Percentiles rank a stretch among this genome's conserved stretches.
These are phyloP conservation scores for Luzula sylvatica DNA, from an alignment of 176 grass and related monocot genomes.

Conservation along the genomic window DNA sequence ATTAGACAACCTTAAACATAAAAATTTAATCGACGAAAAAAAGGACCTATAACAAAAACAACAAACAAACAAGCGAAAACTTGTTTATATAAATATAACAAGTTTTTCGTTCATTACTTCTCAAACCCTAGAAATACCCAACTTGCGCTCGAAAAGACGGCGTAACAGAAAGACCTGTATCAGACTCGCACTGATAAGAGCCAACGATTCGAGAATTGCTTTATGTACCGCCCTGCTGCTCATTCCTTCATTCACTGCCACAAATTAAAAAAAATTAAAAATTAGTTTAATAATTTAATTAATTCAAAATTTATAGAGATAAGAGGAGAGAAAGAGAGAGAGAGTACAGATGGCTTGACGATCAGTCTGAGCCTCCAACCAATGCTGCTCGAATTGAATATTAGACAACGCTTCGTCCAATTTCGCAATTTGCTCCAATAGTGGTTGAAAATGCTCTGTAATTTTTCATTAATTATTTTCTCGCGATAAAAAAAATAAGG, in stretches of 20 bases:
- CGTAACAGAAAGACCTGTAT: constrained; percentile 66
- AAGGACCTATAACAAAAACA: no score
- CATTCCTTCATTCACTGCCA: constrained; percentile 84
- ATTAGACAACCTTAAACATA: no score
- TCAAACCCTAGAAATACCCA: constrained; percentile 62
- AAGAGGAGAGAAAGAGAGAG: not conserved
- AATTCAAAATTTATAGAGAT: not conserved
- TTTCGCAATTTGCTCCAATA: constrained; percentile 89
- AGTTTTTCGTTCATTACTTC: not conserved
- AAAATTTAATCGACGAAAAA: no score
- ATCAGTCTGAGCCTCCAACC: constrained; percentile 86
- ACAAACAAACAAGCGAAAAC: no score
- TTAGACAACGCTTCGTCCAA: constrained; percentile 85
- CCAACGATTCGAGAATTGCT: constrained; percentile 74
- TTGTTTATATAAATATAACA: constrained; percentile 1
- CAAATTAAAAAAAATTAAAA: not conserved
- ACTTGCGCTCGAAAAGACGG: constrained; percentile 68
- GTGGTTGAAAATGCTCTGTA: constrained; percentile 72
- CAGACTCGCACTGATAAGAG: constrained; percentile 56
- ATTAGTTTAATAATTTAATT: not conserved
- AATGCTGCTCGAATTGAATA: constrained; percentile 95
- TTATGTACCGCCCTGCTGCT: constrained; percentile 71
- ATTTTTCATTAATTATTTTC: not conserved
- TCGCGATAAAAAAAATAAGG: constrained; percentile 6
- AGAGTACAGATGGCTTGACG: constrained; percentile 70